Evolutionary conservation across 2,329 filamentous ascomycete genomes (phyloP).

Genomic region (Colletotrichum karsti): DNA sequence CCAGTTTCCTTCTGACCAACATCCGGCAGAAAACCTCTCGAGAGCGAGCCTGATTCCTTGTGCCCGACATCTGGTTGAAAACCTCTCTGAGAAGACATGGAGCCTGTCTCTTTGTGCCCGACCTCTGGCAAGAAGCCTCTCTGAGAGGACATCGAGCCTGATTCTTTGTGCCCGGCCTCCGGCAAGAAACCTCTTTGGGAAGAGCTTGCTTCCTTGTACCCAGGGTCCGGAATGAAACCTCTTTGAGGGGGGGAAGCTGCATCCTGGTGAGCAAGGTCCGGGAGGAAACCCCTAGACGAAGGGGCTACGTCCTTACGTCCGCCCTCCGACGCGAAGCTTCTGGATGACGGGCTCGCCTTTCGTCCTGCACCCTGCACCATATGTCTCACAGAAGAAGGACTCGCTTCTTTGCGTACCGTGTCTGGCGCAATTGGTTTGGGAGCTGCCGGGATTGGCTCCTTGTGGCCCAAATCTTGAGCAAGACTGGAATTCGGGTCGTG

Average conservation of each 20-base stretch:
- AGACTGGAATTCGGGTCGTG: constrained; percentile 84
- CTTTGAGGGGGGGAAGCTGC: no score
- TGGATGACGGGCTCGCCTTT: not conserved
- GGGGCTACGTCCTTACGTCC: not conserved
- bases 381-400: not conserved
- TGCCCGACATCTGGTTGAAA: not conserved
- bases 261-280: no score
- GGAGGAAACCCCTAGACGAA: not conserved
- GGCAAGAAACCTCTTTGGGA: no score
- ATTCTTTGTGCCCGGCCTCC: no score
- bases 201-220: not conserved
- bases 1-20: not conserved
- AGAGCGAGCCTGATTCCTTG: not conserved
- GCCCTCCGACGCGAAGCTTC: not conserved
- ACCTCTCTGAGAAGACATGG: not conserved
- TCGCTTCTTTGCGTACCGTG: constrained; percentile 10
- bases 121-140: no score
- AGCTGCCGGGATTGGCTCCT: not conserved
- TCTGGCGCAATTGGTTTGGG: not conserved
- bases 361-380: not conserved
- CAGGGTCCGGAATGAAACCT: not conserved
- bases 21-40: not conserved
- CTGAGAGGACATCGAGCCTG: no score
- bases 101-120: no score
- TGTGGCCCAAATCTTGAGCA: constrained; percentile 69